Conservation (phyloP, 441 rosid species). For the Lepidium campestre region DNA sequence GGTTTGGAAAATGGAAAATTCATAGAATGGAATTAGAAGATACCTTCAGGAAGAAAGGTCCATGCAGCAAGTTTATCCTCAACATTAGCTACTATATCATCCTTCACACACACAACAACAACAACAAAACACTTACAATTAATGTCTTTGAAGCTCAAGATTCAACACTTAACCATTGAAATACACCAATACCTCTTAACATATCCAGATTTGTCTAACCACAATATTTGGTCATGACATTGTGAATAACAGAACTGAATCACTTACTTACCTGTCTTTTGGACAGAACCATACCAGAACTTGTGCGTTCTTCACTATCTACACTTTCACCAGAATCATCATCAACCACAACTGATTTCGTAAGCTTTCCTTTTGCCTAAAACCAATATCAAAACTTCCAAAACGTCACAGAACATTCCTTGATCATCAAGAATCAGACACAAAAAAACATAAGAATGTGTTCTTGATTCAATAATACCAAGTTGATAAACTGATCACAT, state of each 20-base stretch:
- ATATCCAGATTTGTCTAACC: too few species aligned
- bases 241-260: neutral
- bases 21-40: neutral
- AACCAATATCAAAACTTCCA: neutral
- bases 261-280: constrained; percentile 78
- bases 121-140: constrained; percentile 6
- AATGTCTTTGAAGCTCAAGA: constrained; percentile 1
- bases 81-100: constrained; percentile 57
- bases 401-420: neutral
- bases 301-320: constrained; percentile 75
- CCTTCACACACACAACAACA: constrained; percentile 45
- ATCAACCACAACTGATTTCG: constrained; percentile 86
- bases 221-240: neutral
- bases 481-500: constrained; percentile 73
- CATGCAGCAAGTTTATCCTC: constrained; percentile 81
- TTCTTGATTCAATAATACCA: constrained; percentile 38
- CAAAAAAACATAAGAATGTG: neutral
- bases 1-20: neutral
- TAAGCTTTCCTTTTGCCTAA: constrained; percentile 72
- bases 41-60: constrained; percentile 84
- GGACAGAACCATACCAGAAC: constrained; percentile 80
- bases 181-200: neutral
- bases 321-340: constrained; percentile 61
- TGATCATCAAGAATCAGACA: neutral
- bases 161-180: neutral